Evolutionary conservation across 1,139 yeast species (phyloP).

Genomic region (Blastobotrys persicus): DNA sequence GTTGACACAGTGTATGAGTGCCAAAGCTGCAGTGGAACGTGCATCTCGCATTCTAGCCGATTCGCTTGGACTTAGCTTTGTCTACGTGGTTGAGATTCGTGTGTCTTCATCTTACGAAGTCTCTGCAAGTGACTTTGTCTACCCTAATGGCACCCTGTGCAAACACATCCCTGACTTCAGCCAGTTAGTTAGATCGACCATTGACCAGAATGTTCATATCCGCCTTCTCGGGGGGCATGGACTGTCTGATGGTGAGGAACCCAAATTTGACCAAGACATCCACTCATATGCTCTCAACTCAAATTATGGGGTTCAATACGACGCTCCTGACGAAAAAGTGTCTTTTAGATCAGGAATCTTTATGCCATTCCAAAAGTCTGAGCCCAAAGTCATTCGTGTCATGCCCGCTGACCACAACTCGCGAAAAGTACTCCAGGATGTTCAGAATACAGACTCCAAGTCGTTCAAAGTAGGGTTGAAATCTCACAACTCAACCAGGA

Average conservation of each 20-base stretch:
- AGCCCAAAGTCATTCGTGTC: slow-evolving; percentile 17
- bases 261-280: slow-evolving; percentile 45
- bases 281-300: slow-evolving; percentile 52
- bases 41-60: slow-evolving; percentile 44
- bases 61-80: slow-evolving; percentile 47
- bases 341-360: slow-evolving; percentile 29
- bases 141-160: slow-evolving; percentile 45
- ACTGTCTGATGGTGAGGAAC: slow-evolving; percentile 29
- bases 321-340: slow-evolving; percentile 27
- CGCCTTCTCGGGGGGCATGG: slow-evolving; percentile 53
- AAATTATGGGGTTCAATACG: slow-evolving; percentile 54
- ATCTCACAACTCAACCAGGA: not conserved
- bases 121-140: slow-evolving; percentile 2
- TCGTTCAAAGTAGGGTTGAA: not conserved
- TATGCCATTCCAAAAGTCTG: slow-evolving; percentile 29
- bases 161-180: slow-evolving; percentile 40
- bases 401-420: not conserved
- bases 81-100: slow-evolving; percentile 57
- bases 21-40: slow-evolving; percentile 29
- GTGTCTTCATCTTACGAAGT: slow-evolving; percentile 28
- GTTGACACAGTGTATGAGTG: slow-evolving; percentile 43
- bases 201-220: slow-evolving; percentile 44
- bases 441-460: not conserved
- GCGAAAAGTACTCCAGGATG: not conserved
- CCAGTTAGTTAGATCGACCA: slow-evolving; percentile 22